A percentile compares a stretch with the other conserved stretches of the same genome.
Conservation (phyloP, 2,329 filamentous ascomycete genomes). For the Pyrenophora teres region DNA sequence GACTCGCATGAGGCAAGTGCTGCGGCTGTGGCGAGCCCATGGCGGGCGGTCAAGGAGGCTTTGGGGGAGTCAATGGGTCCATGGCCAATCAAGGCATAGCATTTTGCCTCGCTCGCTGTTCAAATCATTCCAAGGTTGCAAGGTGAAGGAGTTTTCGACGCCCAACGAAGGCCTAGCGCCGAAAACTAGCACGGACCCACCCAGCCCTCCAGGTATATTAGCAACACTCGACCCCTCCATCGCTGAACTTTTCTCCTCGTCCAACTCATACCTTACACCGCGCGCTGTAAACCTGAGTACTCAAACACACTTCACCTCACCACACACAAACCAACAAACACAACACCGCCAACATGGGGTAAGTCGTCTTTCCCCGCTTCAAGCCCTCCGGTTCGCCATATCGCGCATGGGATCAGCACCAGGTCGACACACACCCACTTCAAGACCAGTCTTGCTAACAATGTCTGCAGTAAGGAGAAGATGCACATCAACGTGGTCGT, state of each 20-base stretch:
- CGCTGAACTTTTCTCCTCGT: conserved; percentile 17
- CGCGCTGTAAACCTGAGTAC: conserved; percentile 21
- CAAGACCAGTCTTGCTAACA: conserved; percentile 38
- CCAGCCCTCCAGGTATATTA: conserved; percentile 15
- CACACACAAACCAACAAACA: conserved; percentile 34
- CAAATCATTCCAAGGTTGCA: conserved; percentile 8
- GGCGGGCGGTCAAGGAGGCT: conserved; percentile 23
- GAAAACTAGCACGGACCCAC: conserved; percentile 12
- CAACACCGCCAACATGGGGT: conserved; percentile 65
- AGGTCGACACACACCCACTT: background rate
- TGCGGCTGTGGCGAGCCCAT: conserved; percentile 29
- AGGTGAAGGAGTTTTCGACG: conserved; percentile 22
- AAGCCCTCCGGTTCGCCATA: conserved; percentile 10
- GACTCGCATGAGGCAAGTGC: conserved; percentile 25
- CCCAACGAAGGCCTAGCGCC: conserved; percentile 20
- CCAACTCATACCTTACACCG: conserved; percentile 20
- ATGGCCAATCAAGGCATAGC: conserved; percentile 16
- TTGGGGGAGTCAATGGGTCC: background rate
- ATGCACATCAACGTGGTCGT: conserved; percentile 94
- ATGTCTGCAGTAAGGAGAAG: conserved; percentile 80
- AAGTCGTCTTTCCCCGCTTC: conserved; percentile 46
- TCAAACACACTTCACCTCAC: conserved; percentile 42
- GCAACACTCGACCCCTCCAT: conserved; percentile 14
- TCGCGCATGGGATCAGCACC: background rate
- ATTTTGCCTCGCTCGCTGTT: conserved; percentile 18